Base-by-base conservation (phyloP, 192 early-diverging fungal genomes). In the Entomortierella lignicola region DNA sequence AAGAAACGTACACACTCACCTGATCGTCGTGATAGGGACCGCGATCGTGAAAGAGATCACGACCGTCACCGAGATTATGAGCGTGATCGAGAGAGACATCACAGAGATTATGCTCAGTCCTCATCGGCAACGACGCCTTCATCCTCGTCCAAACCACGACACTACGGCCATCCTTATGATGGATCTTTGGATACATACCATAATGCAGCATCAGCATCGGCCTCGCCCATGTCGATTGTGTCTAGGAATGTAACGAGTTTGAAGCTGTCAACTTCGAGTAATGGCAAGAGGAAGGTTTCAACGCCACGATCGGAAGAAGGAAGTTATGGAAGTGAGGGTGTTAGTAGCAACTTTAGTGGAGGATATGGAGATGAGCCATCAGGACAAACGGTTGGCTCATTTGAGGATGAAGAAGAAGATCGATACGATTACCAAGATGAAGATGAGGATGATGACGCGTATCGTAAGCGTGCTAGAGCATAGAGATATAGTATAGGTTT, bases 191-290 rank as follows among this genome's bases (percentile, higher is more conserved):
- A 64, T 15, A 17, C 30, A 4, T 64, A 72, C n/a, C n/a, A n/a
- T 29, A 43, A 21, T 8, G 70, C 55, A n/a, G 55, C 61, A 0
- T 74, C 72, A 0, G 72, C 72, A 2, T 74, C 72, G 20, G 72
- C 72, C 10, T 74, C 72, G 31, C 72, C 72, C 34, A 74, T 74
- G 72, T 74, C 72, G 21, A 23, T 58, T 17, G 72, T 74, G 6
- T 32, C 72, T 0, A 47, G 64, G 31, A 74, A 74, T 25, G 72
- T 74, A 25, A 74, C 72, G 20, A 55, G 72, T 15, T 21, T 74
- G 48, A 74, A 66, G 52, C 44, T 74, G 39, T 74, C 72, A 13
- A 48, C 72, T 2, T 74, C 72, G 21, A 66, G 56, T 13, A 57
- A 60, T 31, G 42, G 63, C 48, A 64, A 72, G 62, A 43, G 62